phyloP scores from a whole-genome alignment of 2,329 filamentous ascomycete genomes.

The Xylaria sp. region DNA sequence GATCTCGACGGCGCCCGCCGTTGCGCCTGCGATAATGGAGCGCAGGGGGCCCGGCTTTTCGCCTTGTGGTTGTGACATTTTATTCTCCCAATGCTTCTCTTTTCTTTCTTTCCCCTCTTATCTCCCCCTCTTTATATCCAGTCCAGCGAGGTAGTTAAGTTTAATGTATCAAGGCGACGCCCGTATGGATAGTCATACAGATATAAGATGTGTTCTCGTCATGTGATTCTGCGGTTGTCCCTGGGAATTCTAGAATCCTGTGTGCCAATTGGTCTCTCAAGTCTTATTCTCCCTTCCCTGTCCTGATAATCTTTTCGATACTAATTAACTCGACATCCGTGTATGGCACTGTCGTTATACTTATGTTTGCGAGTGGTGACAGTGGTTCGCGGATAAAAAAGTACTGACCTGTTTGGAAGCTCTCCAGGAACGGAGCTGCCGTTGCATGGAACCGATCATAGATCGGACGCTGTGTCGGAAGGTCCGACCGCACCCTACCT shows the following conservation, averaged over 20 bases:
- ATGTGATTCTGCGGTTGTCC: not conserved
- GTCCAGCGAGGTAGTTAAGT: not conserved
- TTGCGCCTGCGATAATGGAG: slow-evolving; percentile 90
- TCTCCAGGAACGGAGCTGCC: slow-evolving; percentile 33
- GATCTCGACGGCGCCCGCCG: slow-evolving; percentile 95
- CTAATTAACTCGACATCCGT: not conserved
- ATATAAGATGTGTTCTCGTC: not conserved
- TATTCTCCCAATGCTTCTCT: not conserved
- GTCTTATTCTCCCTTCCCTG: not conserved
- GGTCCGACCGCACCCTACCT: not conserved
- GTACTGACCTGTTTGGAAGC: slow-evolving; percentile 12
- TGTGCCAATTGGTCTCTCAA: slow-evolving; percentile 6
- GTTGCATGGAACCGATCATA: slow-evolving; percentile 13
- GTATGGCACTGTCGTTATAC: not conserved
- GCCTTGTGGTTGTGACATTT: slow-evolving; percentile 42
- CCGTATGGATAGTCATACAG: not conserved
- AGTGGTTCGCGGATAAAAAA: slow-evolving; percentile 8
- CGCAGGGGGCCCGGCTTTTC: slow-evolving; percentile 81
- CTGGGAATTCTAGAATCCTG: not conserved
- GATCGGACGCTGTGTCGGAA: not conserved
- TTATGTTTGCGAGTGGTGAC: not conserved
- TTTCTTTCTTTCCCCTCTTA: not conserved
- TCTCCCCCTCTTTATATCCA: not conserved
- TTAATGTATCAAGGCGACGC: not conserved
- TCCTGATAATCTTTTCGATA: not conserved